Percentiles rank a stretch among this genome's conserved stretches.
These are phyloP conservation scores for Heteromeles arbutifolia DNA, from an alignment of 306 rosid species.

Conservation along the genomic window DNA sequence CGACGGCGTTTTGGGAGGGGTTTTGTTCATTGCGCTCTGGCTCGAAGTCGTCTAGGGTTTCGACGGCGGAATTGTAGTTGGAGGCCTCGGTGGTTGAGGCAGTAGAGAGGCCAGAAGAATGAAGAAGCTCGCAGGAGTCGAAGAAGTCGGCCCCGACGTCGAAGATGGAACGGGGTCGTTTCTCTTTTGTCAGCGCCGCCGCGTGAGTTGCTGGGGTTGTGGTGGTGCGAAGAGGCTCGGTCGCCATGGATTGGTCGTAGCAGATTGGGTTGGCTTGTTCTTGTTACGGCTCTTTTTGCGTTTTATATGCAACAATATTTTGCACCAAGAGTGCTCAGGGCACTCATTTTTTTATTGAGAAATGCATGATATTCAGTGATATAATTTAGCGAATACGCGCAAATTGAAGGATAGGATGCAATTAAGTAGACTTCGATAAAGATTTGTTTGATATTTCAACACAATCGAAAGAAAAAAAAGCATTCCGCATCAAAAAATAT, in stretches of 20 bases:
- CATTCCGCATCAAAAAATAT: rapidly evolving
- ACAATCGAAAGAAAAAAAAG: rapidly evolving
- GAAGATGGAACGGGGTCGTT: conserved; percentile 65
- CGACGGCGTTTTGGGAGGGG: conserved; percentile 26
- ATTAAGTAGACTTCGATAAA: too few relatives aligned
- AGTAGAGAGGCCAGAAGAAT: conserved; percentile 37
- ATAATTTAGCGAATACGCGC: too few relatives aligned
- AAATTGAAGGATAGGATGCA: too few relatives aligned
- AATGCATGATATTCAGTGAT: too few relatives aligned
- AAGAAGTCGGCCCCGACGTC: conserved; percentile 54
- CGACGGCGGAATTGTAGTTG: conserved; percentile 2
- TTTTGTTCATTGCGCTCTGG: conserved; percentile 18
- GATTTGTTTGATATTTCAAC: too few relatives aligned
- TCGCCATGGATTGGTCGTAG: conserved; percentile 36
- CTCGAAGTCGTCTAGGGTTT: conserved; percentile 28
- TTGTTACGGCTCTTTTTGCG: neutral
- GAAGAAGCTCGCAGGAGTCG: conserved; percentile 50
- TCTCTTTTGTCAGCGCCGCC: conserved; percentile 19
- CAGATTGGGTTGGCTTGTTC: neutral
- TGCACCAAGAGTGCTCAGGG: too few relatives aligned
- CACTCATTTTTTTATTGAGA: too few relatives aligned
- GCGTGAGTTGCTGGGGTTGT: neutral
- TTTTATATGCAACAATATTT: too few relatives aligned
- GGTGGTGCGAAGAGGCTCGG: conserved; percentile 19
- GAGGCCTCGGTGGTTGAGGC: conserved; percentile 27